Evolutionary conservation across 2,329 filamentous ascomycete genomes (phyloP).

Genomic region (Ophiostoma populinum): DNA sequence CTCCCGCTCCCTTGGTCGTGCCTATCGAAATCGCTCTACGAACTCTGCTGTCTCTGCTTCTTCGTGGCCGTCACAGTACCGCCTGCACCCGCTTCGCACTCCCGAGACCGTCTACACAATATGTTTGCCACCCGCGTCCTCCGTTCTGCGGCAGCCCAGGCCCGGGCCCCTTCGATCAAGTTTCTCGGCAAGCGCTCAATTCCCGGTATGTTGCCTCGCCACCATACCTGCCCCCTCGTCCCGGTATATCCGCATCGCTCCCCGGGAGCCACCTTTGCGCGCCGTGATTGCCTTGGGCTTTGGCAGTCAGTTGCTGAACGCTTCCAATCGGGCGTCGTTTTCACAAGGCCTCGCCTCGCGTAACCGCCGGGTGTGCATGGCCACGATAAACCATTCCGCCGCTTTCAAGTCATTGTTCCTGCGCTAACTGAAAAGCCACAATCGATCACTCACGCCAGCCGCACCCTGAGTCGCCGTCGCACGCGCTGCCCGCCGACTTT

Average conservation of each 20-base stretch:
- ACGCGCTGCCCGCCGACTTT: constrained; percentile 41
- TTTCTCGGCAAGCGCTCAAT: constrained; percentile 43
- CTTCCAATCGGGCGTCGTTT: no score
- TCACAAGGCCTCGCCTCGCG: no score
- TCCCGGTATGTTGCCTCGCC: constrained; percentile 28
- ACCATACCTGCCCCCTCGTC: not conserved
- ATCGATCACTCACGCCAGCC: constrained; percentile 57
- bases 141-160: constrained; percentile 40
- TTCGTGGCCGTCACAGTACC: not conserved
- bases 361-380: no score
- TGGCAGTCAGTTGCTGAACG: no score
- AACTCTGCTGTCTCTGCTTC: not conserved
- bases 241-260: no score
- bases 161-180: constrained; percentile 43
- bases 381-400: no score
- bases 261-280: no score
- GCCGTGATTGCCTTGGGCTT: no score
- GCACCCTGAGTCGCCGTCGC: constrained; percentile 54
- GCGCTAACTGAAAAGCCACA: constrained; percentile 31
- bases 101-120: constrained; percentile 8
- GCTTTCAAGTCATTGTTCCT: no score
- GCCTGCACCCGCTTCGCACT: not conserved
- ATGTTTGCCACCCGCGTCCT: constrained; percentile 41
- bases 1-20: not conserved
- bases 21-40: not conserved